phyloP scores from a whole-genome alignment of 2,329 filamentous ascomycete species.

The Albifimbria verrucaria region DNA sequence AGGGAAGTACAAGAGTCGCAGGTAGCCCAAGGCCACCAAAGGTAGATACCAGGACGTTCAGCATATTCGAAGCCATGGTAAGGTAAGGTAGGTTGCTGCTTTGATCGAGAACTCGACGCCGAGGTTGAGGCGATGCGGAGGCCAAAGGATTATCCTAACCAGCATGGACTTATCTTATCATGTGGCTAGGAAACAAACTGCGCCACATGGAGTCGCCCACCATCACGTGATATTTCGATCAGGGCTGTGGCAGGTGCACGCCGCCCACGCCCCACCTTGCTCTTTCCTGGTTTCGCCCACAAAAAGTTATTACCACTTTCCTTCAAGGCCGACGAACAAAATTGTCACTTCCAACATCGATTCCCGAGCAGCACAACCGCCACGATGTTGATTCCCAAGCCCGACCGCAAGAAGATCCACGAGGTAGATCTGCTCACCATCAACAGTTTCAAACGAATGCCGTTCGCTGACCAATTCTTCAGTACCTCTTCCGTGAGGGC shows the following conservation, averaged over 20 bases:
- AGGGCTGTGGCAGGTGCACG: slow-evolving; percentile 19
- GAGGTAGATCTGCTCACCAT: slow-evolving; percentile 46
- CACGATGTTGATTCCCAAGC: slow-evolving; percentile 98
- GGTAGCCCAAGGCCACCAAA: slow-evolving; percentile 82
- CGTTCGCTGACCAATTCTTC: slow-evolving; percentile 11
- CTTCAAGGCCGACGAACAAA: too few relatives aligned
- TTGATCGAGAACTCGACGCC: too few relatives aligned
- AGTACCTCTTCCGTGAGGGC: slow-evolving; percentile 95
- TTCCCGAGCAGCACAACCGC: slow-evolving; percentile 44
- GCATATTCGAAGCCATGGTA: slow-evolving; percentile 51
- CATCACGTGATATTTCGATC: slow-evolving; percentile 29
- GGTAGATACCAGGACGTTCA: slow-evolving; percentile 83
- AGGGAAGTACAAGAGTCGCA: slow-evolving; percentile 74
- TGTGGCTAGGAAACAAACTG: too few relatives aligned
- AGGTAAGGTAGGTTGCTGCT: too few relatives aligned
- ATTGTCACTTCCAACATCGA: slow-evolving; percentile 50
- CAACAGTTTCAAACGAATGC: slow-evolving; percentile 15
- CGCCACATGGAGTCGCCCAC: slow-evolving; percentile 16
- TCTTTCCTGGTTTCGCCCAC: slow-evolving; percentile 42
- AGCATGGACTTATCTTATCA: background rate
- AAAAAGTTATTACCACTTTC: slow-evolving; percentile 45
- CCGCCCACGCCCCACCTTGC: slow-evolving; percentile 34
- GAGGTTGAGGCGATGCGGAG: too few relatives aligned
- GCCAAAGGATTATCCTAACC: background rate
- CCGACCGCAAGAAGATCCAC: slow-evolving; percentile 99